These are phyloP conservation scores for Exidia glandulosa DNA, from an alignment of 768 basidiomycete species.

Conservation along the genomic window DNA sequence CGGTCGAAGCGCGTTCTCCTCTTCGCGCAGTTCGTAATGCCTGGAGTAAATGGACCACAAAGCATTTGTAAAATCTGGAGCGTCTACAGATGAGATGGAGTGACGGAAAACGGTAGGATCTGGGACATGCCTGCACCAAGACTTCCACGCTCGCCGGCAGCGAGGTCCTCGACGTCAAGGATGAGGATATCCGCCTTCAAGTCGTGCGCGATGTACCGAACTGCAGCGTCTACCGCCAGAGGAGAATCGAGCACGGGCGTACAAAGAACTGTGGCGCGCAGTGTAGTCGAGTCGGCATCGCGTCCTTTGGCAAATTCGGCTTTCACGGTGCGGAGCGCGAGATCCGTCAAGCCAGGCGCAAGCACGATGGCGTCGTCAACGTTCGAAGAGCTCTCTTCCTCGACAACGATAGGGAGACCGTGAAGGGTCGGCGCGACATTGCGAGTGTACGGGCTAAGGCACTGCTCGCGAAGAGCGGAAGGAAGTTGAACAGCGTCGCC, in stretches of 20 bases:
- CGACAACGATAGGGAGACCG: neutral
- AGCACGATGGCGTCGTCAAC: neutral
- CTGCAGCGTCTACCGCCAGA: neutral
- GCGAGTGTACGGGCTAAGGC: neutral
- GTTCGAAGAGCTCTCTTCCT: neutral
- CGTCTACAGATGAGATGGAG: neutral
- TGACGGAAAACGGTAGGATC: neutral
- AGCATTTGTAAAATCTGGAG: neutral
- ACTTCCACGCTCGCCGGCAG: neutral
- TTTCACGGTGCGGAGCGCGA: neutral
- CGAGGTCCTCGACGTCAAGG: neutral
- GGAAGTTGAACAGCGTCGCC: neutral
- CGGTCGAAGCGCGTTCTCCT: neutral
- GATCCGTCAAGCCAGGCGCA: neutral
- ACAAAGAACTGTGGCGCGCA: neutral
- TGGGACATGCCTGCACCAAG: neutral
- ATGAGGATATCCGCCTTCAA: neutral
- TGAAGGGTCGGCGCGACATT: neutral
- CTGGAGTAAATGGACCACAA: neutral
- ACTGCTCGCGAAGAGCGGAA: neutral
- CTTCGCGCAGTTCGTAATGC: neutral
- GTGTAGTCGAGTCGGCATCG: neutral
- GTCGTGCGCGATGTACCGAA: neutral
- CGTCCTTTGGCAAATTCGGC: neutral
- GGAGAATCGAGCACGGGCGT: neutral